Evolutionary conservation across 352 stramenopile species (phyloP).

Genomic region (Phytophthora crassamura): DNA sequence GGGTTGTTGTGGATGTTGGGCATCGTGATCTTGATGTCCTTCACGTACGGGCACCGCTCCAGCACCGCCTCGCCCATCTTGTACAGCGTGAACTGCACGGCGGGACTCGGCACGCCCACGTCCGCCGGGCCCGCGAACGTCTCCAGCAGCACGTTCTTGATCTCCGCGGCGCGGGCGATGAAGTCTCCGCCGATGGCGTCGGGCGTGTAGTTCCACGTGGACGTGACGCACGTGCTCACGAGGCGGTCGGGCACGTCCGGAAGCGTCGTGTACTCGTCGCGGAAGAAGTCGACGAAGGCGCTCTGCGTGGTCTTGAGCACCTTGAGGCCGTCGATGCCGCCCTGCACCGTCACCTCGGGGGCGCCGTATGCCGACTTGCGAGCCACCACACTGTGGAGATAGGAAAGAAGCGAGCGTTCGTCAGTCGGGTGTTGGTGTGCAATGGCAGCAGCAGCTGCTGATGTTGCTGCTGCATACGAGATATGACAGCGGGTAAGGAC

Average conservation of each 20-base stretch:
- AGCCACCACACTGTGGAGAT: slow-evolving; percentile 50
- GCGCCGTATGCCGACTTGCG: slow-evolving; percentile 50
- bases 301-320: slow-evolving; percentile 93
- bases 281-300: slow-evolving; percentile 88
- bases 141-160: slow-evolving; percentile 79
- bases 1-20: slow-evolving; percentile 92
- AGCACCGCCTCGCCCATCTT: slow-evolving; percentile 89
- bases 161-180: slow-evolving; percentile 48
- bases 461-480: no score
- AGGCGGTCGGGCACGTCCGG: slow-evolving; percentile 80
- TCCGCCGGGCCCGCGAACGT: slow-evolving; percentile 82
- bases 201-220: slow-evolving; percentile 77
- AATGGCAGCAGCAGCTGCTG: no score
- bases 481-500: slow-evolving; percentile 22
- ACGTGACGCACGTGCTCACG: slow-evolving; percentile 76
- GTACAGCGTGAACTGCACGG: slow-evolving; percentile 87
- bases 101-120: slow-evolving; percentile 73
- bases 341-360: slow-evolving; percentile 55
- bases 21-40: slow-evolving; percentile 82
- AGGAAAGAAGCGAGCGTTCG: background rate
- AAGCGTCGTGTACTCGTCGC: slow-evolving; percentile 82
- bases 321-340: slow-evolving; percentile 70
- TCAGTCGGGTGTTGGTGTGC: no score
- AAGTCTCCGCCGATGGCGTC: slow-evolving; percentile 47
- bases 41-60: slow-evolving; percentile 65